Evolutionary conservation across 768 basidiomycete species (phyloP), one percentile per base, ranked within the genome.

Genomic region (Stropharia rugosoannulata): DNA sequence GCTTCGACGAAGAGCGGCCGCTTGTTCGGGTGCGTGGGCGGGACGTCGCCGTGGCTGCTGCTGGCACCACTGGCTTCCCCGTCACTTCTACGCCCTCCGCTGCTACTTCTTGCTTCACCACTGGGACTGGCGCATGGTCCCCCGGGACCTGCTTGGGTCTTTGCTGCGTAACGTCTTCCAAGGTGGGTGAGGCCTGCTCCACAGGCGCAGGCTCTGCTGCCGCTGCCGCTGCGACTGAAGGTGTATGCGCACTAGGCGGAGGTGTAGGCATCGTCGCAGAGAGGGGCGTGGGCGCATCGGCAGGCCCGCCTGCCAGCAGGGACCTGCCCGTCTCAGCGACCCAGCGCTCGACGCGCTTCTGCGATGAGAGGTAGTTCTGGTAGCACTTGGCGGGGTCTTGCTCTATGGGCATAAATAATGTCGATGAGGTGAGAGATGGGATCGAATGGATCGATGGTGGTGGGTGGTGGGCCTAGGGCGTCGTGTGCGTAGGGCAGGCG

Each of bases 291-390:
- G n/a, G 37, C 10, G 32, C 38, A 19, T 13, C 15, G 13, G 4
- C 12, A 19, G n/a, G 10, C 39, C 16, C 16, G 15, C 46, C 47
- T 12, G 41, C 54, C 37, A 47, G 43, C 52, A 64, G 60, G 56
- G 59, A 56, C 39, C 54, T 61, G 39, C 49, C 59, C 41, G 69
- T 68, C 27, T 64, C 62, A 40, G 54, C 51, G 35, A 70, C 64
- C 69, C 69, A 70, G 50, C 56, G 58, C 51, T 67, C 64, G 51
- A 70, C 69, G 45, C 69, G 65, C 35, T 59, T 60, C 49, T 70
- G 69, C 42, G 69, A 67, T 38, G 65, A 58, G 44, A 54, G 62
- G 59, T 68, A 66, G 54, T 62, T 62, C 47, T 64, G 63, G 60
- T 67, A 68, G 49, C 63, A 62, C 29, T 70, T 66, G 55, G 61